Base-by-base conservation (phyloP, 306 rosid genomes). In the Quercus alba region DNA sequence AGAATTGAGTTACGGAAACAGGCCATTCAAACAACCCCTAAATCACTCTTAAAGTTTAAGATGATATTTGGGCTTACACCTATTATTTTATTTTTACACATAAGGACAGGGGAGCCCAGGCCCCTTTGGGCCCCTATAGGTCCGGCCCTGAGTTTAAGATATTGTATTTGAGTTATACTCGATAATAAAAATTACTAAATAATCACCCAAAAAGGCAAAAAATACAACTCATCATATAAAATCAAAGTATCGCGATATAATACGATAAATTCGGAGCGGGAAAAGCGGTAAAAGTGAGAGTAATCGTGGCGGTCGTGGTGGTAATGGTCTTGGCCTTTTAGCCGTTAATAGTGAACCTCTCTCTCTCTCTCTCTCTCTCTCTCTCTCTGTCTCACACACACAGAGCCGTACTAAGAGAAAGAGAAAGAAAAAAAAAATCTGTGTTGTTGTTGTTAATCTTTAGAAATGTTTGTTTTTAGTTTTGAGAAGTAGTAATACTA, bases 261-360 rank as follows among this genome's bases (percentile, higher is more conserved):
- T 15, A 64, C 41, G 70, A 64, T 1, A 31, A 67, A 18, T 67
- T 26, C 6, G 25, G 13, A 61, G 26, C 15, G 21, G 23, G 30
- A 57, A 73, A 80, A 62, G 49, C 28, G 75, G 82, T 28, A 5
- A 35, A 56, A 11, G 44, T 23, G 30, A 58, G 72, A 71, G 72
- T 56, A 73, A 35, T 63, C 54, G 78, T 51, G 72, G 77, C 4
- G 77, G 68, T 11, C 55, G 78, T 73, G 78, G 31, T 21, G 68
- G 17, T 35, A 69, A 28, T 73, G 15, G 76, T 23, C 14, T 20
- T 52, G 59, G 56, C 41, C 59, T 72, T 49, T 56, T 35, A 4
- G 73, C 66, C 25, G 56, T 54, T 58, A 33, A 8, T 8, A 8
- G 46, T 38, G 75, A 52, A 54, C 75, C 74, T 75, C 57, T 59